Conservation (phyloP, 768 basidiomycete genomes). For the Paxillus ammoniavirescens region DNA sequence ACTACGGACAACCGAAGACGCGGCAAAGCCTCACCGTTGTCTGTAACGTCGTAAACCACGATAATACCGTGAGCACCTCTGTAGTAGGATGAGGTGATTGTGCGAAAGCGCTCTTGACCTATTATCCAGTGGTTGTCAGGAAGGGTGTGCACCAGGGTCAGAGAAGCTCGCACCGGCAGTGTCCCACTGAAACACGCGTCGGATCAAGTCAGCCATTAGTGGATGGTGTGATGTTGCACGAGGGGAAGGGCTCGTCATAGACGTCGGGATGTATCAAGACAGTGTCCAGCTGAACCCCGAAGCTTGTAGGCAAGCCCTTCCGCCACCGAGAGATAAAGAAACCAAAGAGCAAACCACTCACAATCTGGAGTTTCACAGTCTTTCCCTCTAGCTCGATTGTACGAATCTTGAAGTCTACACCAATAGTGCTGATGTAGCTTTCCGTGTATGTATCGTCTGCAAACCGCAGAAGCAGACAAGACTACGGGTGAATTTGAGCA, state of each 20-base stretch:
- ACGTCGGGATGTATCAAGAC: neutral
- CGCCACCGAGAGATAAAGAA: constrained; percentile 1
- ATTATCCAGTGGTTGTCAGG: constrained; percentile 6
- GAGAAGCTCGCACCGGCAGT: constrained; percentile 71
- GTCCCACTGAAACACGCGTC: constrained; percentile 67
- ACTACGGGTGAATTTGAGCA: constrained; percentile 52
- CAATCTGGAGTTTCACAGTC: constrained; percentile 98
- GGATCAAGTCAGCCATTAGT: constrained; percentile 12
- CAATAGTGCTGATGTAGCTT: constrained; percentile 96
- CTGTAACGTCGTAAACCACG: constrained; percentile 97
- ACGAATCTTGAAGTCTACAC: constrained; percentile 98
- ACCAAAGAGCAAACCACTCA: constrained; percentile 41
- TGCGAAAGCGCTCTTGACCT: constrained; percentile 98
- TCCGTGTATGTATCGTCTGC: constrained; percentile 98
- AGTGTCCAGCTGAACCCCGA: neutral
- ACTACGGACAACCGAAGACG: neutral
- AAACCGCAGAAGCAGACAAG: constrained; percentile 87
- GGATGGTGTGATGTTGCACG: neutral
- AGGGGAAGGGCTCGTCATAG: neutral
- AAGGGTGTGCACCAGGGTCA: neutral
- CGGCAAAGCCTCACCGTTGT: constrained; percentile 59
- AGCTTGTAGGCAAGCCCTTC: neutral
- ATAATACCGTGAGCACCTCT: constrained; percentile 98
- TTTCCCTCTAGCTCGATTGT: constrained; percentile 99
- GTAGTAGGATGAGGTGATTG: constrained; percentile 99